Evolutionary conservation across 176 grass and related monocot species (phyloP), one percentile per base, ranked within the genome.

Genomic region (Avena insularis): DNA sequence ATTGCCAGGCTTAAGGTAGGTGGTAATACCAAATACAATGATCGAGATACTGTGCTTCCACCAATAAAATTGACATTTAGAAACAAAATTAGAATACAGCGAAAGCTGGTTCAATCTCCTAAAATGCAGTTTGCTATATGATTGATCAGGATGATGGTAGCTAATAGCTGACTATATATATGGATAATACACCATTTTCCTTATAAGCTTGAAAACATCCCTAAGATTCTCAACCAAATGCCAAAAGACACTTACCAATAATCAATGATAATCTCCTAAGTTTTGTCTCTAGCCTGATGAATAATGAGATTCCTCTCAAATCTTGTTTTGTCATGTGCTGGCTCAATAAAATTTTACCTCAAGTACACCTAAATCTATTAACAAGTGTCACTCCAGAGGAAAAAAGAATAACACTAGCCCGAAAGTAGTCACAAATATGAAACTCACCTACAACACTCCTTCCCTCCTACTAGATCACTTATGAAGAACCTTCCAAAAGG

Each of bases 271-370:
- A 98, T 92, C 90, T 98, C 80, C 87, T 90, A 87, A 98, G 93
- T 82, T 91, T 98, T 31, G 82, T 15, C 83, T 98, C 96, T 36
- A 98, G 82, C 13, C 96, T 90, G 78, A 94, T 94, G 79, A 98
- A 98, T 72, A 98, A 74, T 56, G 91, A n/a, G 92, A 35, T 93
- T 98, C 75, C 93, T 90, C 89, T 98, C 96, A 98, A 98, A 87
- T 98, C 93, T 86, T 98, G 96, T n/a, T 59, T 98, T 98, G 87
- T 98, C 96, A 90, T 98, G 96, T 84, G 96, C 93, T 19, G 96
- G 96, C 85, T 98, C 96, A 77, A 98, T 98, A 84, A 95, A 98
- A 91, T n/a, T 98, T 94, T 79, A 93, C 96, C 85, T 98, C 96
- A 33, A 95, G 92, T 92, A 98, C 88, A 92, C 96, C 96, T 98